Conservation (phyloP, 73 alveolate species). For the Durusdinium trenchii region DNA sequence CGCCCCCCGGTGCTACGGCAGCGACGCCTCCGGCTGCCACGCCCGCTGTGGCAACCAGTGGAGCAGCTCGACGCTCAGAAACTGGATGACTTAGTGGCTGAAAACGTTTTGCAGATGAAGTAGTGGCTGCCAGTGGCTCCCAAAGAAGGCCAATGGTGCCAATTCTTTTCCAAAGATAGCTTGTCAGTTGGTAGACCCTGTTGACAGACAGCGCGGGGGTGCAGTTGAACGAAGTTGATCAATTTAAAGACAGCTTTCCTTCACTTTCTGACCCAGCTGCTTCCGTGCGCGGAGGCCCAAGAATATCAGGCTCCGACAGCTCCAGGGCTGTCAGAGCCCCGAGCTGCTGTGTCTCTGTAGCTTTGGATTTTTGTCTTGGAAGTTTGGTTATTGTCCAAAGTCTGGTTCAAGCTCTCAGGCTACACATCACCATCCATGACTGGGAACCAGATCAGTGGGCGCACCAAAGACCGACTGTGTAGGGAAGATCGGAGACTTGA, state of each 20-base stretch:
- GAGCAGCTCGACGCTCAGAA: too few species aligned
- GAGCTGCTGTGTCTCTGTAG: background rate
- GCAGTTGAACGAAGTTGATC: too few species aligned
- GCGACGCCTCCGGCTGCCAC: background rate
- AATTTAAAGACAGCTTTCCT: too few species aligned
- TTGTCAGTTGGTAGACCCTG: too few species aligned
- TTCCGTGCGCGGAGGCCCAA: background rate
- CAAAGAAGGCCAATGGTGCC: too few species aligned
- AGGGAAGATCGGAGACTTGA: background rate
- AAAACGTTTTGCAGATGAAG: too few species aligned
- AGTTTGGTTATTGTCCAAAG: background rate
- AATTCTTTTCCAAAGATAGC: too few species aligned
- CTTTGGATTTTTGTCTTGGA: background rate
- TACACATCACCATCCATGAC: constrained; percentile 90
- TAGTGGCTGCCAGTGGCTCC: too few species aligned
- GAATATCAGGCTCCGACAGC: background rate
- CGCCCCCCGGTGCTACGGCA: background rate
- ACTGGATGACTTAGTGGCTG: too few species aligned
- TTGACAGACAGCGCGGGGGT: too few species aligned
- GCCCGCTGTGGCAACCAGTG: background rate
- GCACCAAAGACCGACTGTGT: background rate
- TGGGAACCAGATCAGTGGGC: constrained; percentile 91
- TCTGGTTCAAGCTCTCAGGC: background rate
- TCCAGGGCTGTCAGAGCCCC: background rate
- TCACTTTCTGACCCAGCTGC: background rate